phyloP scores from a whole-genome alignment of 306 rosid species.

The Quercus glauca region DNA sequence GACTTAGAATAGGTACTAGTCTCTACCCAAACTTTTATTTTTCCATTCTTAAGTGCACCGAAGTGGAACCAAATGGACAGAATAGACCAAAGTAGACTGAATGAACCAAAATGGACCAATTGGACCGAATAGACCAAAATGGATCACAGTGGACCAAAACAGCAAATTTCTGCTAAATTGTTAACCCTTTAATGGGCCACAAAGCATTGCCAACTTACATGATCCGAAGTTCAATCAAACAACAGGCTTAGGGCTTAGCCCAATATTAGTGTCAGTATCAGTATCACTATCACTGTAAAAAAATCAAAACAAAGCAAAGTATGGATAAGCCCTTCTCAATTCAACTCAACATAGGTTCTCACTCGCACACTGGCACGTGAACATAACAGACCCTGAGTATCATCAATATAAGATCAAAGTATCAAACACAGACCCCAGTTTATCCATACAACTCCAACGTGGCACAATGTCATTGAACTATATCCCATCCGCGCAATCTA shows the following conservation, averaged over 20 bases:
- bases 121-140: too few species aligned
- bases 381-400: not conserved
- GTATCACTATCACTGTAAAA: not conserved
- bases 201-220: not conserved
- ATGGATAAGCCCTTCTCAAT: not conserved
- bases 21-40: too few species aligned
- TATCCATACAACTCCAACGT: conserved; percentile 50
- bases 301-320: too few species aligned
- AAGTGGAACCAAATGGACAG: too few species aligned
- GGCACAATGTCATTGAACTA: conserved; percentile 59
- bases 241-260: not conserved
- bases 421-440: conserved; percentile 45
- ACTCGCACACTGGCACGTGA: not conserved
- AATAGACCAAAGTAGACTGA: too few species aligned
- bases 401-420: not conserved
- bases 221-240: not conserved
- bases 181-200: not conserved
- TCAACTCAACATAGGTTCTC: not conserved
- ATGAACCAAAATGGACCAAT: too few species aligned
- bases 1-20: too few species aligned
- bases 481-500: conserved; percentile 37
- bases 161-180: too few species aligned
- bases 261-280: too few species aligned
- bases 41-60: too few species aligned
- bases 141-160: too few species aligned